Evolutionary conservation across 1,139 yeast species (phyloP).

Genomic region (Debaryomycetaceae sp.): DNA sequence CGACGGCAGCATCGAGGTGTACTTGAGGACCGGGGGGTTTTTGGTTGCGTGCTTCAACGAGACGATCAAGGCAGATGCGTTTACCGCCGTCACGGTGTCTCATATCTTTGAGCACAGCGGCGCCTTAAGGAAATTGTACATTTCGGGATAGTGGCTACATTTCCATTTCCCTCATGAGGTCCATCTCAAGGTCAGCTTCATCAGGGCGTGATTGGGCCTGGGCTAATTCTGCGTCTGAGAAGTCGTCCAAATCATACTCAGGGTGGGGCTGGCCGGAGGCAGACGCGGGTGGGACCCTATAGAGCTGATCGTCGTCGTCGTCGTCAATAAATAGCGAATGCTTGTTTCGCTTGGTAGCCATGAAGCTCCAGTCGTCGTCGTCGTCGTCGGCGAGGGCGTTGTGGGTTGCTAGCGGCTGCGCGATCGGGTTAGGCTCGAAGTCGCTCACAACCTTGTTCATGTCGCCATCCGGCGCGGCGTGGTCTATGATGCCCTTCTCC

Average conservation of each 20-base stretch:
- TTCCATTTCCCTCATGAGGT: constrained; percentile 38
- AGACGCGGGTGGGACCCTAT: constrained; percentile 1
- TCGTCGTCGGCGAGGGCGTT: constrained; percentile 11
- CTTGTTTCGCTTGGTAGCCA: constrained; percentile 17
- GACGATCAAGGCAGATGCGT: constrained; percentile 17
- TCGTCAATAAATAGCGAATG: constrained; percentile 28
- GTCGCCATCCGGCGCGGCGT: constrained; percentile 1
- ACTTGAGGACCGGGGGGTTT: constrained; percentile 54
- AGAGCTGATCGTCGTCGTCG: constrained; percentile 21
- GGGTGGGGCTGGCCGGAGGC: constrained; percentile 2
- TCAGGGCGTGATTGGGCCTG: constrained; percentile 7
- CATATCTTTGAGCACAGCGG: constrained; percentile 39
- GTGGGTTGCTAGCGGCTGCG: constrained; percentile 4
- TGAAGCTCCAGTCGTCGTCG: constrained; percentile 35
- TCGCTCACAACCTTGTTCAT: not conserved
- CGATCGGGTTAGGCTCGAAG: constrained; percentile 5
- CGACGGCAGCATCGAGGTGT: constrained; percentile 30
- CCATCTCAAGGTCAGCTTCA: constrained; percentile 29
- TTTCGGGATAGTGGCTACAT: constrained; percentile 18
- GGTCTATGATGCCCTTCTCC: constrained; percentile 28
- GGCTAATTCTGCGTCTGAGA: constrained; percentile 11
- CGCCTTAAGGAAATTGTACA: constrained; percentile 37
- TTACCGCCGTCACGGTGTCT: constrained; percentile 42
- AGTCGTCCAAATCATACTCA: constrained; percentile 11
- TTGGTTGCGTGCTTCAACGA: constrained; percentile 49